phyloP scores from a whole-genome alignment of 495 filamentous ascomycete species.

The Haplographium delicatum region DNA sequence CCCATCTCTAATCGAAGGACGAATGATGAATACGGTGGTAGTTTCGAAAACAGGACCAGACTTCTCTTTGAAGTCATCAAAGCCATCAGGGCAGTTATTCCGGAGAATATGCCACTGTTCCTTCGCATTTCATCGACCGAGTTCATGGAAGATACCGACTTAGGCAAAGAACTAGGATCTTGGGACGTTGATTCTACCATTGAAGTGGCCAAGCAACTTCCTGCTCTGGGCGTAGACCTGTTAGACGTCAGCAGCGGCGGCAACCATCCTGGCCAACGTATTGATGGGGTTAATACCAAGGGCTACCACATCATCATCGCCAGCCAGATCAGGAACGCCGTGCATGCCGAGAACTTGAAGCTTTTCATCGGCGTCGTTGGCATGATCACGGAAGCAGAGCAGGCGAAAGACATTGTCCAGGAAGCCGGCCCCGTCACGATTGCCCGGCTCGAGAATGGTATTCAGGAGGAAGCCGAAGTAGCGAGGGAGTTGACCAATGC shows the following conservation, averaged over 20 bases:
- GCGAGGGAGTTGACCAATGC: constrained; percentile 31
- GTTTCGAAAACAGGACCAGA: constrained; percentile 51
- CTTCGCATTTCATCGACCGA: constrained; percentile 67
- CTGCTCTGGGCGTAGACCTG: constrained; percentile 64
- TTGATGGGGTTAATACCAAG: constrained; percentile 45
- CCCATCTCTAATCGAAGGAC: constrained; percentile 54
- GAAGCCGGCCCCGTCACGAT: constrained; percentile 28
- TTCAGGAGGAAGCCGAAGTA: constrained; percentile 18
- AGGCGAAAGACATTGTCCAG: constrained; percentile 53
- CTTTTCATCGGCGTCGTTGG: constrained; percentile 68
- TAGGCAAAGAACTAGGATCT: constrained; percentile 36
- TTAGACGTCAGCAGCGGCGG: constrained; percentile 71
- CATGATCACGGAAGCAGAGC: constrained; percentile 57
- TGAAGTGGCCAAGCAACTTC: constrained; percentile 56
- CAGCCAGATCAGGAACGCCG: constrained; percentile 51
- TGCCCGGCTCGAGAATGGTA: no score
- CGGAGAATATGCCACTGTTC: constrained; percentile 57
- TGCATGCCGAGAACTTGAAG: constrained; percentile 45
- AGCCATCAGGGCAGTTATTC: constrained; percentile 46
- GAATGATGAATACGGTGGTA: constrained; percentile 53
- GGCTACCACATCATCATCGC: constrained; percentile 65
- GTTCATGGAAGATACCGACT: constrained; percentile 51
- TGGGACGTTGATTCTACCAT: constrained; percentile 64
- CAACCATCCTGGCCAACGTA: constrained; percentile 54
- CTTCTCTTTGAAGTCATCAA: constrained; percentile 42